Evolutionary conservation across 2,329 filamentous ascomycete species (phyloP), one percentile per base, ranked within the genome.

Genomic region (Cordyceps javanica): DNA sequence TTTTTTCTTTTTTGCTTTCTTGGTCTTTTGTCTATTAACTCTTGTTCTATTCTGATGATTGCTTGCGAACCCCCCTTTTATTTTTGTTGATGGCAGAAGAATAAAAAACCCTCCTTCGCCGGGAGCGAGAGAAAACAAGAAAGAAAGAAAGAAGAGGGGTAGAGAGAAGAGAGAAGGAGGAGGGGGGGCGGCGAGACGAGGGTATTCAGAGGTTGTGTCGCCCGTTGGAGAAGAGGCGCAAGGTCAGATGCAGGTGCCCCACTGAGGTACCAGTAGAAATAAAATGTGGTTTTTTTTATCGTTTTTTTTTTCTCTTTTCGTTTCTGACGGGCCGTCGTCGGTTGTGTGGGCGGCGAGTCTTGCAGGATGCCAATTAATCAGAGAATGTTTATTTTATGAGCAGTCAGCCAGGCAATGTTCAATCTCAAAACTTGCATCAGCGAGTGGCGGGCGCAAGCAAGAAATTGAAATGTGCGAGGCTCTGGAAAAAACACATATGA

Each of bases 171-270:
- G 52, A n/a, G n/a, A n/a, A n/a, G n/a, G n/a, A n/a, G n/a, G n/a
- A n/a, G n/a, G n/a, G n/a, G n/a, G n/a, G n/a, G n/a, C n/a, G 52
- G 52, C 41, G 26, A 46, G 52, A 46, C 52, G 52, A 55, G 52
- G 52, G 19, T 55, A 55, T 55, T 55, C 52, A 55, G 21, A 55
- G n/a, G 42, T 26, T 19, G n/a, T n/a, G n/a, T 14, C n/a, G 30
- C 14, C 8, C 41, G 28, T 46, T 46, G 41, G 41, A 38, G 16
- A 55, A 23, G 50, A 42, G 49, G 49, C 49, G 49, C 36, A 52
- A 39, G 49, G 34, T 30, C 36, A 30, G 36, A 42, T 53, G 26
- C 38, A 36, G 41, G 28, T 26, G 51, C 51, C 51, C 51, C 51
- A 55, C 51, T 44, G 41, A 14, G 32, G 10, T 34, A 14, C 26